Base-by-base conservation (phyloP, 192 early-diverging fungal species). In the Geranomyces variabilis region DNA sequence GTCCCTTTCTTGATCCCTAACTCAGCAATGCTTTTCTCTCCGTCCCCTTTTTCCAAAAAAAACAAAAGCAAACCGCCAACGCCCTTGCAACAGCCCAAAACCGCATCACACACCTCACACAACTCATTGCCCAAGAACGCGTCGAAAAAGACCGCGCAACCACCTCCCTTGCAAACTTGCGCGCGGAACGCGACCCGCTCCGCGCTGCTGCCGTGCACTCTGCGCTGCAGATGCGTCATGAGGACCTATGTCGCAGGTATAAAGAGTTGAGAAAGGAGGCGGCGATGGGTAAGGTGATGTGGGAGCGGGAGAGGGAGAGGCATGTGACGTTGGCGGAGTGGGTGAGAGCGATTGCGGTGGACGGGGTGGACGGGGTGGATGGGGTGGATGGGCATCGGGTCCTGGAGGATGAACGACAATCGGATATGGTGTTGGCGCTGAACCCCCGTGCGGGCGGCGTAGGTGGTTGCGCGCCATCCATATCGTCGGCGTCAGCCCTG, bases 31-130 rank as follows among this genome's bases (percentile, higher is more conserved):
- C 36, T 10, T 10, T 41, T 41, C 36, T 15, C 19, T 26, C 51
- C 15, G 5, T 15, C 36, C 22, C 22, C 41, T 36, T 24, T 65
- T 65, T 14, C 44, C 22, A 28, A 2, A 73, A 63, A 63, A 73
- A 58, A 73, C 44, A 12, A 28, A 2, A 73, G 71, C 63, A 73
- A 58, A 73, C 71, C 21, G 71, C 71, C 3, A 63, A 73, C 43
- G 36, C 55, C 48, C 64, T 73, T 8, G 28, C 71, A 8, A 58
- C 57, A 29, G 65, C 73, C 15, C 56, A 67, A 30, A 12, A 17
- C 17, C 36, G 49, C 36, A 75, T 75, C 46, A n/a, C 15, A 19
- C 1, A 17, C 8, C 61, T 75, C 46, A 26, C 68, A 68, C 7
- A 4, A 6, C 22, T 19, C 26, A 17, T 75, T 5, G 34, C 56